phyloP scores from a whole-genome alignment of 2,329 filamentous ascomycete genomes.

The Alternaria triticimaculans region DNA sequence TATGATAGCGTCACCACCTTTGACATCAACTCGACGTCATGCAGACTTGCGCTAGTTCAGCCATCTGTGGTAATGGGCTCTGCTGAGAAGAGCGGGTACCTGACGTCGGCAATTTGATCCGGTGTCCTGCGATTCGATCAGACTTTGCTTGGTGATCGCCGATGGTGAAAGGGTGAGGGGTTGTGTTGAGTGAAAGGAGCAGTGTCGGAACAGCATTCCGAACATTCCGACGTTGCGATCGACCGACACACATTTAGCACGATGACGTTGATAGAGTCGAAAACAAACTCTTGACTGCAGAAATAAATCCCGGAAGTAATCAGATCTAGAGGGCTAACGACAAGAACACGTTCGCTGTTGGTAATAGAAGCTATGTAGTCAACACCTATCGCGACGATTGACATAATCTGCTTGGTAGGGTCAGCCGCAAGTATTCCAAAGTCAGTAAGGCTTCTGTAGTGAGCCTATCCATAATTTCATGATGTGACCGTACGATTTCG shows the following conservation, averaged over 20 bases:
- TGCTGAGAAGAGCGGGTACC: background rate
- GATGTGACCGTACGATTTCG: too few species aligned
- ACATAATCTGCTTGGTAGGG: background rate
- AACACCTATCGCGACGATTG: background rate
- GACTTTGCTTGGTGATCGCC: background rate
- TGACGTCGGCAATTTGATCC: background rate
- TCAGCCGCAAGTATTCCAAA: background rate
- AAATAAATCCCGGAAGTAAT: too few species aligned
- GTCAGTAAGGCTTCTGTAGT: background rate
- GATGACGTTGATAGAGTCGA: background rate
- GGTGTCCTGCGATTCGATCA: background rate
- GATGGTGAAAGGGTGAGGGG: background rate
- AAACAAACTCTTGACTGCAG: background rate
- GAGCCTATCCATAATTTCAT: too few species aligned
- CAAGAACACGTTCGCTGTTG: background rate
- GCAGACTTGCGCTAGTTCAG: background rate
- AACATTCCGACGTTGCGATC: background rate
- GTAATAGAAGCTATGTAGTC: background rate
- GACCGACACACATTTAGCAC: background rate
- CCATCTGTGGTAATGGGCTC: background rate
- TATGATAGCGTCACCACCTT: conserved; percentile 17
- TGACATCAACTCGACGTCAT: conserved; percentile 26
- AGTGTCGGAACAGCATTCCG: background rate
- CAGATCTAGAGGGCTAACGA: background rate
- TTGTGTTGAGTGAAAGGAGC: background rate